Evolutionary conservation across 2,329 filamentous ascomycete genomes (phyloP).

Genomic region (Penicillium sumatraense): DNA sequence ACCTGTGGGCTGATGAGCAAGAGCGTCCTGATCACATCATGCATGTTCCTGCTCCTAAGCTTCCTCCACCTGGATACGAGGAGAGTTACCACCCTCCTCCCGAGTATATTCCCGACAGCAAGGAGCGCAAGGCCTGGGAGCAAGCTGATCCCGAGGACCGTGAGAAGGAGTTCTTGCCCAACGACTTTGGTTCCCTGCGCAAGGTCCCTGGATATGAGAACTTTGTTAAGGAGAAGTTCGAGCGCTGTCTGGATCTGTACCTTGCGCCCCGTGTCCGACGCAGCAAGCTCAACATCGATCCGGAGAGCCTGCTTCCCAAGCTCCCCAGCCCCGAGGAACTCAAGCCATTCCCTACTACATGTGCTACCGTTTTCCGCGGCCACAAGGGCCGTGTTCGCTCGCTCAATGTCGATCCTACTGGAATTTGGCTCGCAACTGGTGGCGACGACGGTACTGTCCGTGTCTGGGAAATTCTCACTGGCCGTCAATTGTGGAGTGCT

Average conservation of each 20-base stretch:
- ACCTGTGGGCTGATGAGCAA: conserved; percentile 94
- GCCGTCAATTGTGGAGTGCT: conserved; percentile 83
- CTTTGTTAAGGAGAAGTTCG: conserved; percentile 94
- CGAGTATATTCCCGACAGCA: conserved; percentile 86
- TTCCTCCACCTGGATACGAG: conserved; percentile 90
- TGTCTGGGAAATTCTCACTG: conserved; percentile 86
- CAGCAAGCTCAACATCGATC: conserved; percentile 96
- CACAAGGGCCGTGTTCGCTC: conserved; percentile 88
- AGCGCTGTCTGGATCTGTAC: conserved; percentile 93
- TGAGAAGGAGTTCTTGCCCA: conserved; percentile 85
- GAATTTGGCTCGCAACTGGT: conserved; percentile 85
- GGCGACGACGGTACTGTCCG: conserved; percentile 92
- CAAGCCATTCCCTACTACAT: conserved; percentile 90
- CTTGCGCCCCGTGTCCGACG: conserved; percentile 88
- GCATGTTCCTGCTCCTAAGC: conserved; percentile 93
- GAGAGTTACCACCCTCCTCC: conserved; percentile 95
- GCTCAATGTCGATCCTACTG: conserved; percentile 81
- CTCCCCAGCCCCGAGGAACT: conserved; percentile 91
- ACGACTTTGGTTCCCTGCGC: conserved; percentile 79
- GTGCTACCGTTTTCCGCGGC: conserved; percentile 82
- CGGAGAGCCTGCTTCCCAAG: conserved; percentile 88
- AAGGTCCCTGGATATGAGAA: conserved; percentile 89
- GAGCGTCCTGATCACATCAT: conserved; percentile 82
- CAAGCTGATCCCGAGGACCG: conserved; percentile 85
- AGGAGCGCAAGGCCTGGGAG: conserved; percentile 85